Conservation (phyloP, 352 stramenopile species). For the Blastocystis sp. region DNA sequence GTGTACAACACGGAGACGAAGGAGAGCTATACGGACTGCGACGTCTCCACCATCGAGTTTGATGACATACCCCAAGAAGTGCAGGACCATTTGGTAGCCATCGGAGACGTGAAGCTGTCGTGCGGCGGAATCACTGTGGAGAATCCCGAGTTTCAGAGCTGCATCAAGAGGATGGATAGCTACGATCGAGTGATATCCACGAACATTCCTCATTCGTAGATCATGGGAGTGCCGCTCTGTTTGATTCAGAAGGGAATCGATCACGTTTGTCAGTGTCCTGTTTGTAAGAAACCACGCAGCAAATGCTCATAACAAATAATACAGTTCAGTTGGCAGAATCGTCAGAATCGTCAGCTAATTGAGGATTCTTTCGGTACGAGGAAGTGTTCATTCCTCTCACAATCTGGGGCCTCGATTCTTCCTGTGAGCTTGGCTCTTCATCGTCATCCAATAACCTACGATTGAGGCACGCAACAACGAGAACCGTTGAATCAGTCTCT, state of each 20-base stretch:
- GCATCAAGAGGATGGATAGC: slow-evolving; percentile 30
- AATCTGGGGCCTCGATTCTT: slow-evolving; percentile 4
- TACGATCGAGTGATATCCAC: slow-evolving; percentile 9
- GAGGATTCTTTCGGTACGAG: slow-evolving; percentile 31
- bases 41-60: slow-evolving; percentile 55
- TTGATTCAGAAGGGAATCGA: slow-evolving; percentile 40
- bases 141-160: slow-evolving; percentile 45
- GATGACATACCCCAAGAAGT: slow-evolving; percentile 10
- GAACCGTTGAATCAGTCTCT: slow-evolving; percentile 80
- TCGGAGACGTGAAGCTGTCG: slow-evolving; percentile 48
- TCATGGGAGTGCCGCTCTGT: slow-evolving; percentile 62
- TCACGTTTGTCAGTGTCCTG: background rate
- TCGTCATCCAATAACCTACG: slow-evolving; percentile 49
- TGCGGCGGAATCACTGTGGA: slow-evolving; percentile 67
- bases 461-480: background rate
- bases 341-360: slow-evolving; percentile 1
- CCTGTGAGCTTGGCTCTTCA: background rate
- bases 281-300: background rate
- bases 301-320: background rate
- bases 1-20: slow-evolving; percentile 62
- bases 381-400: background rate
- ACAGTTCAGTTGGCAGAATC: background rate
- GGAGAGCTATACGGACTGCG: slow-evolving; percentile 27
- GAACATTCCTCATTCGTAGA: background rate
- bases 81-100: slow-evolving; percentile 61